Percentiles rank a stretch among this genome's conserved stretches.
Conservation (phyloP, 2,329 filamentous ascomycete species). For the Colletotrichum sp. region DNA sequence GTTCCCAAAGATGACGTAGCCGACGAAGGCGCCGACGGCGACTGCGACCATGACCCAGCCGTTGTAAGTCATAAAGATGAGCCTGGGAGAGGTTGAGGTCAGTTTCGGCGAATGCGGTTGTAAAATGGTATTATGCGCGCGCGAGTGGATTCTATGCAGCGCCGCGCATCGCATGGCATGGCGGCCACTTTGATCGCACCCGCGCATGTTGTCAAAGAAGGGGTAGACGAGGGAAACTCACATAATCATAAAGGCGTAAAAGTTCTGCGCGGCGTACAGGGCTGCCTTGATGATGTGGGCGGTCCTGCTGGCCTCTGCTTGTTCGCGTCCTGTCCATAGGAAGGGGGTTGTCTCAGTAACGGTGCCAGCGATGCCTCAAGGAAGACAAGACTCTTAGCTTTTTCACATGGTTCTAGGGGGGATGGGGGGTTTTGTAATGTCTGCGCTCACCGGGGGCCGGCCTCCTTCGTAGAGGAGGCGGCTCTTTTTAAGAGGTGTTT, state of each 20-base stretch:
- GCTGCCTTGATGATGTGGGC: slow-evolving; percentile 80
- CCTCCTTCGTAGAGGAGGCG: slow-evolving; percentile 10
- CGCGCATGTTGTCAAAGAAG: no score
- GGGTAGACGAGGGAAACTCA: slow-evolving; percentile 61
- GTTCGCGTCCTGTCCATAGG: slow-evolving; percentile 75
- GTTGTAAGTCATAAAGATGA: slow-evolving; percentile 99
- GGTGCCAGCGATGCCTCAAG: slow-evolving; percentile 36
- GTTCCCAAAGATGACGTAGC: slow-evolving; percentile 82
- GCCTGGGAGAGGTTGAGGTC: slow-evolving; percentile 58
- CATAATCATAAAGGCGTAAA: slow-evolving; percentile 99
- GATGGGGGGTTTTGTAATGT: neutral
- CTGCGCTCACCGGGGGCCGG: slow-evolving; percentile 13
- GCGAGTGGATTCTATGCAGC: neutral
- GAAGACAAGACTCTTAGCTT: slow-evolving; percentile 24
- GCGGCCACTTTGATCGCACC: neutral
- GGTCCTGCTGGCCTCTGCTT: slow-evolving; percentile 64
- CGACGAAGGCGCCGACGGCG: slow-evolving; percentile 84
- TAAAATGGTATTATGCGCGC: neutral
- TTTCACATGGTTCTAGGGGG: slow-evolving; percentile 1
- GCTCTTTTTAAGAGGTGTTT: neutral
- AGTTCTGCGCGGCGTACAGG: slow-evolving; percentile 91
- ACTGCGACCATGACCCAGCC: slow-evolving; percentile 97
- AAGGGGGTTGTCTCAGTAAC: slow-evolving; percentile 69
- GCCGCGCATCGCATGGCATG: neutral
- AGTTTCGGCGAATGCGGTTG: neutral